Evolutionary conservation across 176 grass and related monocot species (phyloP).

Genomic region (Ensete glaucum): DNA sequence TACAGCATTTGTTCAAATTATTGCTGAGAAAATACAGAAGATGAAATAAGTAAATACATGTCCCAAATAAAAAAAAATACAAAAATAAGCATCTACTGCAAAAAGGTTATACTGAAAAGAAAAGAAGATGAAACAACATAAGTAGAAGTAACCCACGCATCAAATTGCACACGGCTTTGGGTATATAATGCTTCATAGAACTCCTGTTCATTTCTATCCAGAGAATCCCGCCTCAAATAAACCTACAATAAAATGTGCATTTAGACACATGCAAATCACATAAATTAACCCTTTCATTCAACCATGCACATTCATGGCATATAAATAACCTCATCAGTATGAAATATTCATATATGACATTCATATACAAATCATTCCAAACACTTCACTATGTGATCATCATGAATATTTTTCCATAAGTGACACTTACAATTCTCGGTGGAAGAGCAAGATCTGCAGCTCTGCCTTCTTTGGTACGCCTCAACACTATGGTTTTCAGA

Average conservation of each 20-base stretch:
- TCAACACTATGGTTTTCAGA: constrained; percentile 79
- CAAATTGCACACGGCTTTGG: constrained; percentile 80
- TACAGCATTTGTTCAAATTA: background rate
- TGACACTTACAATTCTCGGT: constrained; percentile 67
- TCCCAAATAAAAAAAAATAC: background rate
- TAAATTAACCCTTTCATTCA: background rate
- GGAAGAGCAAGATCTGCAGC: constrained; percentile 95
- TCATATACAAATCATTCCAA: constrained; percentile 8
- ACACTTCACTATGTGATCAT: background rate
- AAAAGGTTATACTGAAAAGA: background rate
- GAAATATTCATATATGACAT: no score
- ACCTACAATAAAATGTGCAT: constrained; percentile 34
- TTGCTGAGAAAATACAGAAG: background rate
- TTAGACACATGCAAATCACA: background rate
- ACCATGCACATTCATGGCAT: background rate
- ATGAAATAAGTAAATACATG: background rate
- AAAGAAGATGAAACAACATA: background rate
- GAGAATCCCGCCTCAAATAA: constrained; percentile 60
- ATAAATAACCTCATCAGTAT: no score
- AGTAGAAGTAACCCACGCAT: constrained; percentile 50
- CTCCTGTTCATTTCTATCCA: constrained; percentile 77
- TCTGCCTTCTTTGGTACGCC: constrained; percentile 77
- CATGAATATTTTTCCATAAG: background rate
- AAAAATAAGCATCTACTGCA: background rate
- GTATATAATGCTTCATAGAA: constrained; percentile 99